Percentiles rank a stretch among this genome's conserved stretches.
phyloP scores from a whole-genome alignment of 1,284 basidiomycete species.

The Lentinula novae-zelandiae region DNA sequence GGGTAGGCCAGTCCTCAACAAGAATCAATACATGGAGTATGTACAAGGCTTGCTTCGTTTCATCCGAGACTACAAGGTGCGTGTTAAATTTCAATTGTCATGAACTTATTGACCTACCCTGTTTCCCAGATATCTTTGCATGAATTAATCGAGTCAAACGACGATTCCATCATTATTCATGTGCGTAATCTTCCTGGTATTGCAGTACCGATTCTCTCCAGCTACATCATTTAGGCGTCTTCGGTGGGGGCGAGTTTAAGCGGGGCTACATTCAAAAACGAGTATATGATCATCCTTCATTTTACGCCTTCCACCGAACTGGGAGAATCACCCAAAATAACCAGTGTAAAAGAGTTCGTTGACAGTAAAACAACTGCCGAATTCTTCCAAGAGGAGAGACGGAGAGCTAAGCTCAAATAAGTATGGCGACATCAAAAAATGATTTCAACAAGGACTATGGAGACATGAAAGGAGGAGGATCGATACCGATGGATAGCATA shows the following conservation, averaged over 20 bases:
- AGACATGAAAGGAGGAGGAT: not conserved
- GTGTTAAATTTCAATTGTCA: not conserved
- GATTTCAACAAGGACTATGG: not conserved
- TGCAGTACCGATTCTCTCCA: not conserved
- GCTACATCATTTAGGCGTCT: slow-evolving; percentile 20
- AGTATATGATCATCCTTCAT: slow-evolving; percentile 30
- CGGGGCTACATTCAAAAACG: slow-evolving; percentile 28
- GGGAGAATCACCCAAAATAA: slow-evolving; percentile 28
- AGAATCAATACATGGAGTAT: slow-evolving; percentile 31
- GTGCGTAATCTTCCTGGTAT: slow-evolving; percentile 20
- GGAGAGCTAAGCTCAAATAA: slow-evolving; percentile 16
- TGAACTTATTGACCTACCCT: not conserved
- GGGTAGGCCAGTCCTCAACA: slow-evolving; percentile 30
- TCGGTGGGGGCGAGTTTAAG: slow-evolving; percentile 25
- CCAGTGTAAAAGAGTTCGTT: slow-evolving; percentile 32
- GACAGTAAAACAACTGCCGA: slow-evolving; percentile 25
- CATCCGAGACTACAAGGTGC: slow-evolving; percentile 27
- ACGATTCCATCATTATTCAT: slow-evolving; percentile 29
- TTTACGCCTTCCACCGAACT: slow-evolving; percentile 20
- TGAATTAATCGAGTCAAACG: slow-evolving; percentile 31
- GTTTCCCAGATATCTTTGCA: slow-evolving; percentile 26
- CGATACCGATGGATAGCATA: not conserved
- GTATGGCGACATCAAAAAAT: not conserved
- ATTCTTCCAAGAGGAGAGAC: slow-evolving; percentile 31
- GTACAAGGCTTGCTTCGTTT: slow-evolving; percentile 24